These are phyloP conservation scores for Brasenia schreberi DNA, from an alignment of 164 flowering plant species.

Conservation along the genomic window DNA sequence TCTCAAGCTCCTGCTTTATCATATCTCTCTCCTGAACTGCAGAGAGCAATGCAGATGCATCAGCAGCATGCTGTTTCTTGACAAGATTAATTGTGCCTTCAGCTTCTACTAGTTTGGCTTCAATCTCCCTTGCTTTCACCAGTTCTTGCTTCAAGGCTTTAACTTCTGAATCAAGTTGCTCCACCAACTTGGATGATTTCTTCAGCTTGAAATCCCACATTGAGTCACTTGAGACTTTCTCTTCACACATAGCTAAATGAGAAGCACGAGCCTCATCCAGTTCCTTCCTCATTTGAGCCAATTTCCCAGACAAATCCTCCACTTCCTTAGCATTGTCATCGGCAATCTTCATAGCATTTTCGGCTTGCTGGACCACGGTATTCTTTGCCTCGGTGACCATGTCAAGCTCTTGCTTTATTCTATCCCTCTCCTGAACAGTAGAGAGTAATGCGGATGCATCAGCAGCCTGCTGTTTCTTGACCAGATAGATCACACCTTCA, in stretches of 20 bases:
- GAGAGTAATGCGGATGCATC: neutral
- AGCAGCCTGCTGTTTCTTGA: slow-evolving; percentile 4
- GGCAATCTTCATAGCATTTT: slow-evolving; percentile 7
- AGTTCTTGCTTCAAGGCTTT: slow-evolving; percentile 29
- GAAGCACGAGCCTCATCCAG: neutral
- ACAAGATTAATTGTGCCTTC: slow-evolving; percentile 22
- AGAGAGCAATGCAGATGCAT: neutral
- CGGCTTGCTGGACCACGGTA: neutral
- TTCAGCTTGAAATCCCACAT: slow-evolving; percentile 24
- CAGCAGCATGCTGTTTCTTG: neutral
- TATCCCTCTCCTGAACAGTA: neutral
- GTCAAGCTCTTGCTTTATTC: neutral
- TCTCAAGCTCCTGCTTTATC: neutral
- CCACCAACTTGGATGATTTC: too few relatives aligned
- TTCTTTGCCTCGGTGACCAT: neutral
- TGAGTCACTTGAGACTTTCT: slow-evolving; percentile 51
- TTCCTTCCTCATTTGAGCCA: slow-evolving; percentile 20
- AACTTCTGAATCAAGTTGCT: too few relatives aligned
- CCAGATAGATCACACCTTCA: slow-evolving; percentile 28
- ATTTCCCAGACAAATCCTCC: slow-evolving; percentile 53
- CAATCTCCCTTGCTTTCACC: slow-evolving; percentile 7
- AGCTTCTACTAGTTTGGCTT: slow-evolving; percentile 17
- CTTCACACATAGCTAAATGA: neutral
- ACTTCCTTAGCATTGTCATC: slow-evolving; percentile 69
- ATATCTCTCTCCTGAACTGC: neutral